Evolutionary conservation across 495 filamentous ascomycete genomes (phyloP).

Genomic region (Neurospora intermedia): DNA sequence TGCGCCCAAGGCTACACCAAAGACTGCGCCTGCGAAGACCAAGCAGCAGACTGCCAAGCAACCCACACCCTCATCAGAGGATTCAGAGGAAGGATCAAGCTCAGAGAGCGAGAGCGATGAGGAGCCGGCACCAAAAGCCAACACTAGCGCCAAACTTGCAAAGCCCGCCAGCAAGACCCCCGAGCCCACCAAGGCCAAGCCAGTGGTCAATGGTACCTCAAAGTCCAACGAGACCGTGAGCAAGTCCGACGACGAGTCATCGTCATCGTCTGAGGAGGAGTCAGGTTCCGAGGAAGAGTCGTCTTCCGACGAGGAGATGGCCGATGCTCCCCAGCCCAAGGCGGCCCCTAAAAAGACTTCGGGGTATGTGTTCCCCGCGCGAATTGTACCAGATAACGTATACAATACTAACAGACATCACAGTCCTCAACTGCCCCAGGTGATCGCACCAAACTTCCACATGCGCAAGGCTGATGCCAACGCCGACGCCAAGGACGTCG

Average conservation of each 20-base stretch:
- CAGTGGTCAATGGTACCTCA: neutral
- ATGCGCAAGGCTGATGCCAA: slow-evolving; percentile 20
- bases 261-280: slow-evolving; percentile 2
- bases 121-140: slow-evolving; percentile 11
- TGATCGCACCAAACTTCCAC: slow-evolving; percentile 19
- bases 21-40: neutral
- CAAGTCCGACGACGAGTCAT: slow-evolving; percentile 16
- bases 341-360: slow-evolving; percentile 16
- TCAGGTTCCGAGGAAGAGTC: slow-evolving; percentile 1
- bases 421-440: slow-evolving; percentile 8
- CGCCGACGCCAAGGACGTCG: slow-evolving; percentile 28
- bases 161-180: slow-evolving; percentile 1
- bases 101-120: slow-evolving; percentile 14
- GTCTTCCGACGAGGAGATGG: slow-evolving; percentile 15
- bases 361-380: slow-evolving; percentile 8
- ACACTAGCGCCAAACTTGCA: slow-evolving; percentile 1
- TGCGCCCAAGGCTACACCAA: slow-evolving; percentile 4
- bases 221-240: slow-evolving; percentile 15
- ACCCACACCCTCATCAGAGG: slow-evolving; percentile 3
- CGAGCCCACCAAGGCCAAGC: neutral
- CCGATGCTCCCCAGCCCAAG: slow-evolving; percentile 8
- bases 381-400: too few species aligned
- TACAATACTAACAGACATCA: slow-evolving; percentile 9
- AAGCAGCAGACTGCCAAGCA: neutral
- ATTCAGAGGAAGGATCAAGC: slow-evolving; percentile 8